phyloP scores from a whole-genome alignment of 768 basidiomycete genomes.

The Goffeauzyma gilvescens region DNA sequence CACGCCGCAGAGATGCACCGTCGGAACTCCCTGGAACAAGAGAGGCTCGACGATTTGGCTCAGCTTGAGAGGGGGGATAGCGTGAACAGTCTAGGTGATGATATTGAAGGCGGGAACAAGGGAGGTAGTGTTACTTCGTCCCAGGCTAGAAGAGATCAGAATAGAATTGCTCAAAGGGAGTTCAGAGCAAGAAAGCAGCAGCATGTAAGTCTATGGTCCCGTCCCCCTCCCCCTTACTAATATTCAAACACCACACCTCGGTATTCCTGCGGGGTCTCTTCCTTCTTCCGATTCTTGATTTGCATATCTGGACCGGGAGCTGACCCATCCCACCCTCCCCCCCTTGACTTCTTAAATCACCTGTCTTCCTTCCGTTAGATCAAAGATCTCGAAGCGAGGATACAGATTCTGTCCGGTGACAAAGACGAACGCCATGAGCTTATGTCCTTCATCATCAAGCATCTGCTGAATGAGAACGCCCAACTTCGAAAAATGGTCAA shows the following conservation, averaged over 20 bases:
- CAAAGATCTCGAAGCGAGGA: slow-evolving; percentile 80
- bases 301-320: slow-evolving; percentile 3
- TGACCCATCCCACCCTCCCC: slow-evolving; percentile 12
- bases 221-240: neutral
- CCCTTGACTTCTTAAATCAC: neutral
- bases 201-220: slow-evolving; percentile 35
- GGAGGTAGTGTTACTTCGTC: neutral
- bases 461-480: slow-evolving; percentile 77
- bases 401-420: slow-evolving; percentile 82
- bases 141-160: slow-evolving; percentile 27
- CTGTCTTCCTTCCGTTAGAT: slow-evolving; percentile 40
- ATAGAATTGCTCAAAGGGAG: slow-evolving; percentile 62
- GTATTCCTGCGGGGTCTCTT: neutral
- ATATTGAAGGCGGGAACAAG: neutral
- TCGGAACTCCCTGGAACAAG: no score
- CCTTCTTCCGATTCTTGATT: neutral
- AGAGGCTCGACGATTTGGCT: no score
- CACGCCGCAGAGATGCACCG: no score
- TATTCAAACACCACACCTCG: neutral
- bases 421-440: slow-evolving; percentile 74
- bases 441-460: slow-evolving; percentile 59
- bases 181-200: slow-evolving; percentile 85
- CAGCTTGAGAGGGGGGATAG: neutral
- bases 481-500: slow-evolving; percentile 60
- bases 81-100: neutral